These are phyloP conservation scores for Elsinoe australis DNA, from an alignment of 2,329 filamentous ascomycete species.

Conservation along the genomic window DNA sequence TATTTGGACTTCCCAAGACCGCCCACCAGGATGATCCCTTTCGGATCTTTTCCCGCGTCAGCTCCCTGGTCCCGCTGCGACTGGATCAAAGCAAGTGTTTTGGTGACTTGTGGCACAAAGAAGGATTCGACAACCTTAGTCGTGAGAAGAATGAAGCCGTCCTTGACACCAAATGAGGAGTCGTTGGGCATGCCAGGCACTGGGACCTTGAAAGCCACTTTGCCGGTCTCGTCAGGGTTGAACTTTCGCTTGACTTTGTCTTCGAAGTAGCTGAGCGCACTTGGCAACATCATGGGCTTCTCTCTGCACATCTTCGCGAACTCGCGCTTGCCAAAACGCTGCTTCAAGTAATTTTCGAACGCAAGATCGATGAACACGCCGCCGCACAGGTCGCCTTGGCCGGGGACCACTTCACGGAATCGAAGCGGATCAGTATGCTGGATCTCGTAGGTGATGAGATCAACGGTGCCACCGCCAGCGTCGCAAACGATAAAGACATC, in stretches of 20 bases:
- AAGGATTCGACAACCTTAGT: conserved; percentile 59
- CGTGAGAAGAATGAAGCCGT: conserved; percentile 66
- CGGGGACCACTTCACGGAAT: conserved; percentile 72
- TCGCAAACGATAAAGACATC: conserved; percentile 54
- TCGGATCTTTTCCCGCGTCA: conserved; percentile 35
- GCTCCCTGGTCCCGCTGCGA: conserved; percentile 38
- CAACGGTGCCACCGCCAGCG: conserved; percentile 54
- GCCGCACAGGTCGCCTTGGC: conserved; percentile 69
- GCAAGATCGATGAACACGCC: conserved; percentile 73
- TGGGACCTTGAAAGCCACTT: conserved; percentile 62
- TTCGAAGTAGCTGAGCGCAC: conserved; percentile 69
- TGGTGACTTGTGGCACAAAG: conserved; percentile 56
- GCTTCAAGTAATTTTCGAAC: conserved; percentile 61
- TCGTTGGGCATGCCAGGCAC: conserved; percentile 71
- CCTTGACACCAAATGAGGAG: conserved; percentile 65
- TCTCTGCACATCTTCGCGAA: conserved; percentile 71
- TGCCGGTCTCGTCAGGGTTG: conserved; percentile 53
- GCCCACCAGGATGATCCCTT: conserved; percentile 69
- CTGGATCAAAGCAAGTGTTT: conserved; percentile 35
- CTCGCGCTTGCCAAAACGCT: not conserved
- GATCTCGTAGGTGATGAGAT: conserved; percentile 76
- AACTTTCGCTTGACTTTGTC: conserved; percentile 82
- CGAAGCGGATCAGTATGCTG: conserved; percentile 62
- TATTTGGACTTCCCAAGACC: conserved; percentile 69
- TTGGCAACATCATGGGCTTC: conserved; percentile 68